phyloP scores from a whole-genome alignment of 306 rosid species.

The Quercus ilex region DNA sequence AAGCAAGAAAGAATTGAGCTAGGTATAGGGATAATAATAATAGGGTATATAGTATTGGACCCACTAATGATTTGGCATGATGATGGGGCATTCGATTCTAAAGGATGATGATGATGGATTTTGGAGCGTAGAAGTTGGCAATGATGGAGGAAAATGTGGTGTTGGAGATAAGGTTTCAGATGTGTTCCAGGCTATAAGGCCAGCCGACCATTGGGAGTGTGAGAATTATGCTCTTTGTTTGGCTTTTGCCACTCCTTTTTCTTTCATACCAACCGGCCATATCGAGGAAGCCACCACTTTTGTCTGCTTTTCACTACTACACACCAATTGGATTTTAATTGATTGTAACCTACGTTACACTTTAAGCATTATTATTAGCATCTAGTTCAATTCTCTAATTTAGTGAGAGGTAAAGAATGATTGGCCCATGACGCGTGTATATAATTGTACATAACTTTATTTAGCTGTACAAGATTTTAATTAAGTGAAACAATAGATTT shows the following conservation, averaged over 20 bases:
- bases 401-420: background rate
- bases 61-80: conserved; percentile 65
- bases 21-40: background rate
- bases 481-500: no score
- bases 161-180: conserved; percentile 80
- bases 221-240: conserved; percentile 48
- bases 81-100: conserved; percentile 61
- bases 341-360: conserved; percentile 27
- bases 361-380: conserved; percentile 2
- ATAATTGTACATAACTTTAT: background rate
- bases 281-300: conserved; percentile 40
- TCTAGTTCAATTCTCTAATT: conserved; percentile 6
- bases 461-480: background rate
- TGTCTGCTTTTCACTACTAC: conserved; percentile 32
- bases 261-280: conserved; percentile 42
- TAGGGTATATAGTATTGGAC: background rate
- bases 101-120: conserved; percentile 28
- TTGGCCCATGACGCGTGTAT: background rate
- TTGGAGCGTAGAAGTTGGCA: conserved; percentile 42
- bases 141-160: conserved; percentile 29
- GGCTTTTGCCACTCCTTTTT: conserved; percentile 43
- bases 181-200: conserved; percentile 61
- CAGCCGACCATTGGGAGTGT: conserved; percentile 44
- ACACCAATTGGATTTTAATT: conserved; percentile 9
- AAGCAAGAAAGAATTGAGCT: background rate